phyloP scores from a whole-genome alignment of 441 rosid species.

The Gossypium aridum region DNA sequence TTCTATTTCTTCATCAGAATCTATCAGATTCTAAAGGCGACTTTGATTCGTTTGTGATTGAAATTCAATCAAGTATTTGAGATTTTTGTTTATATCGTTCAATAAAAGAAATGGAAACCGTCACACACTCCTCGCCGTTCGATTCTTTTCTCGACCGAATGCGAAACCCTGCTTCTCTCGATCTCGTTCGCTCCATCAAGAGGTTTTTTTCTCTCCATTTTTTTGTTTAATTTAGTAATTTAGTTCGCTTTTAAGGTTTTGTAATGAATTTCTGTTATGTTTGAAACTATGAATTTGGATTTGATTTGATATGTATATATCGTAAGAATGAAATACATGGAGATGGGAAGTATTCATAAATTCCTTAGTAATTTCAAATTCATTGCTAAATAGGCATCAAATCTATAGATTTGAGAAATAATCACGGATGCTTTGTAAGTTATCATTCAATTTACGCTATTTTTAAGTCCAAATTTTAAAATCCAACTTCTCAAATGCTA shows the following conservation, averaged over 20 bases:
- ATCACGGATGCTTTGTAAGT: no score
- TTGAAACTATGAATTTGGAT: no score
- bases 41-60: background rate
- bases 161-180: slow-evolving; percentile 46
- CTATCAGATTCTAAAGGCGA: background rate
- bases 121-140: slow-evolving; percentile 22
- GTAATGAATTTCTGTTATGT: background rate
- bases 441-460: no score
- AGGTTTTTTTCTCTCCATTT: slow-evolving; percentile 25
- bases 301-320: no score
- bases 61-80: background rate
- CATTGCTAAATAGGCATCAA: no score
- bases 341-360: no score
- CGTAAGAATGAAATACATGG: no score
- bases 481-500: no score
- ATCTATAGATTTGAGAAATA: no score
- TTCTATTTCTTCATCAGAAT: background rate
- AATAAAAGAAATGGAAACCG: background rate
- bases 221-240: background rate
- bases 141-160: slow-evolving; percentile 40
- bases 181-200: slow-evolving; percentile 58
- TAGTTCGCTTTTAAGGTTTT: background rate
- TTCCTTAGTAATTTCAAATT: no score
- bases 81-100: background rate
- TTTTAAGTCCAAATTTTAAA: no score